phyloP scores from a whole-genome alignment of 345 rosid species.

The Syzygium grande region DNA sequence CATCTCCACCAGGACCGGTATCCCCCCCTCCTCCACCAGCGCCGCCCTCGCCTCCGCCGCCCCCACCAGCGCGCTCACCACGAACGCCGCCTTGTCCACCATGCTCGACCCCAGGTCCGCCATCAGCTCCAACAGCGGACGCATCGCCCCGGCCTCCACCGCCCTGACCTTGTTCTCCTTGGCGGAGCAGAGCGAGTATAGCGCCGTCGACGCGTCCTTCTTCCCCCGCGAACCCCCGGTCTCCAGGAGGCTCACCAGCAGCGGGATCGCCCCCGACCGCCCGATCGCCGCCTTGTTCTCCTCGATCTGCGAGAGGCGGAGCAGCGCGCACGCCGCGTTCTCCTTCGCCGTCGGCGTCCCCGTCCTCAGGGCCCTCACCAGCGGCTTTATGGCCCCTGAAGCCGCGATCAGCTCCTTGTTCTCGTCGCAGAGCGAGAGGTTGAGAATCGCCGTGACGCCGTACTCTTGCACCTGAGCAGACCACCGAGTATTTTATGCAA shows the following conservation, averaged over 20 bases:
- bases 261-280: constrained; percentile 87
- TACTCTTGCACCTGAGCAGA: constrained; percentile 67
- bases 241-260: constrained; percentile 54
- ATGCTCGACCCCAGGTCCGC: constrained; percentile 90
- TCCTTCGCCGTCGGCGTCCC: constrained; percentile 79
- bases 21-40: constrained; percentile 79
- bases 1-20: constrained; percentile 90
- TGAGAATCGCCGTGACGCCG: constrained; percentile 87
- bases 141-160: constrained; percentile 71
- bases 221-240: constrained; percentile 67
- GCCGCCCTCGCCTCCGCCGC: constrained; percentile 60
- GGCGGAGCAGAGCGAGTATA: constrained; percentile 71
- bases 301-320: constrained; percentile 81
- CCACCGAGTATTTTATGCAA: neutral
- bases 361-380: constrained; percentile 55
- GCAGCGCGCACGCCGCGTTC: constrained; percentile 91
- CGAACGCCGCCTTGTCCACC: constrained; percentile 94
- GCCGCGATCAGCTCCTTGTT: constrained; percentile 65
- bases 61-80: constrained; percentile 45
- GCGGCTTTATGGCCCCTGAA: constrained; percentile 84
- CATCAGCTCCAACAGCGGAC: constrained; percentile 84
- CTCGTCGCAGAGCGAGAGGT: constrained; percentile 91
- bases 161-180: constrained; percentile 84
- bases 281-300: constrained; percentile 80
- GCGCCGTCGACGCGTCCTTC: constrained; percentile 91